Evolutionary conservation across 73 alveolate species (phyloP).

Genomic region (Blepharisma stoltei): DNA sequence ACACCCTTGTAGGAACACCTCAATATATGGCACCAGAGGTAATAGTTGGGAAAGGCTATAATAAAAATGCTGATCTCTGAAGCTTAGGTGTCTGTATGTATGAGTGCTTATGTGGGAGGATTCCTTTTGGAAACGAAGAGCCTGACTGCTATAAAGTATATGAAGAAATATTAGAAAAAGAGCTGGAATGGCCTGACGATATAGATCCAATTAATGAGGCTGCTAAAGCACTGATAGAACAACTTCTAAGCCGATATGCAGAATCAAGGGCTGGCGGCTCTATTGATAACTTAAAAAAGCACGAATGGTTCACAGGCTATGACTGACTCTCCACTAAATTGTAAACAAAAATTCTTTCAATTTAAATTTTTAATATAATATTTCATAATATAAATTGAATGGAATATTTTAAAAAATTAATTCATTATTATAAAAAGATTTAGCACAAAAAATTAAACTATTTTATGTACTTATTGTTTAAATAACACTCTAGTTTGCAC

Average conservation of each 20-base stretch:
- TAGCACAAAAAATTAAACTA: too few species aligned
- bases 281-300: conserved; percentile 41
- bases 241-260: conserved; percentile 51
- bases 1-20: conserved; percentile 58
- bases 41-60: conserved; percentile 59
- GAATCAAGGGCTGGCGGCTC: conserved; percentile 56
- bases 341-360: too few species aligned
- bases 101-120: conserved; percentile 55
- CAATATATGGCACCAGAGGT: conserved; percentile 70
- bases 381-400: too few species aligned
- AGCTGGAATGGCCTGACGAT: conserved; percentile 35
- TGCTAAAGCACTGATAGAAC: conserved; percentile 42
- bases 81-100: conserved; percentile 48
- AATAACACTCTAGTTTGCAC: too few species aligned
- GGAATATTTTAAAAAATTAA: too few species aligned
- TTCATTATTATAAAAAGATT: too few species aligned
- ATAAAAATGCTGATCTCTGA: conserved; percentile 57
- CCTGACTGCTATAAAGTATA: conserved; percentile 33
- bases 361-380: too few species aligned
- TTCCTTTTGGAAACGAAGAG: conserved; percentile 27
- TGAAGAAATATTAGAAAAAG: conserved; percentile 24
- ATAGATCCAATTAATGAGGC: conserved; percentile 47
- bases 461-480: too few species aligned
- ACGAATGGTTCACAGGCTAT: conserved; percentile 54
- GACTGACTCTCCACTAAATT: conserved; percentile 40